Conservation (phyloP, 352 stramenopile species). For the Phytophthora melonis region DNA sequence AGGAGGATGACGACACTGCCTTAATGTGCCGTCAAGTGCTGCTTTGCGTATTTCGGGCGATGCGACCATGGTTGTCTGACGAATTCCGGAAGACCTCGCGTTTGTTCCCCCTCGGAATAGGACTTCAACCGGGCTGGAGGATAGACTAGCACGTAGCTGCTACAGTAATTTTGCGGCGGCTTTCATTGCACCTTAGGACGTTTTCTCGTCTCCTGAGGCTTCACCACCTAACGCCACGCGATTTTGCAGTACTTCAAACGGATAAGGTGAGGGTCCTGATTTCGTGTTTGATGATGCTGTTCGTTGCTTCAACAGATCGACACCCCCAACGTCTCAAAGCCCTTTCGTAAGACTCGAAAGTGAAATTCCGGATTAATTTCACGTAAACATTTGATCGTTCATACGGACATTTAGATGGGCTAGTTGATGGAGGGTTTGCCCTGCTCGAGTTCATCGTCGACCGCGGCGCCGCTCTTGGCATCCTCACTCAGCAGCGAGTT, state of each 20-base stretch:
- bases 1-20: not conserved
- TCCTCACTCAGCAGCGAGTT: not conserved
- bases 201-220: no score
- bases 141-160: not conserved
- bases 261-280: no score
- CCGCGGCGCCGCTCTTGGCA: not conserved
- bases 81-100: not conserved
- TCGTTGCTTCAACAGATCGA: no score
- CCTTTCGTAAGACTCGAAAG: no score
- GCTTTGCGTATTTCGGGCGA: not conserved
- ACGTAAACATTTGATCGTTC: not conserved
- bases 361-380: not conserved
- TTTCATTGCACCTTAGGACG: no score
- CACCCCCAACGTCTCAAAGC: no score
- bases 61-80: not conserved
- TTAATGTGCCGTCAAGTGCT: not conserved
- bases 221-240: no score
- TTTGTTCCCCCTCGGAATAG: not conserved
- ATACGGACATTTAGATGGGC: no score
- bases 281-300: no score
- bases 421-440: slow-evolving; percentile 22
- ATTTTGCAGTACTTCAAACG: no score
- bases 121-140: not conserved
- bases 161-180: no score
- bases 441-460: slow-evolving; percentile 20